Conservation (phyloP, 73 alveolate genomes). For the Paramecium biaurelia region DNA sequence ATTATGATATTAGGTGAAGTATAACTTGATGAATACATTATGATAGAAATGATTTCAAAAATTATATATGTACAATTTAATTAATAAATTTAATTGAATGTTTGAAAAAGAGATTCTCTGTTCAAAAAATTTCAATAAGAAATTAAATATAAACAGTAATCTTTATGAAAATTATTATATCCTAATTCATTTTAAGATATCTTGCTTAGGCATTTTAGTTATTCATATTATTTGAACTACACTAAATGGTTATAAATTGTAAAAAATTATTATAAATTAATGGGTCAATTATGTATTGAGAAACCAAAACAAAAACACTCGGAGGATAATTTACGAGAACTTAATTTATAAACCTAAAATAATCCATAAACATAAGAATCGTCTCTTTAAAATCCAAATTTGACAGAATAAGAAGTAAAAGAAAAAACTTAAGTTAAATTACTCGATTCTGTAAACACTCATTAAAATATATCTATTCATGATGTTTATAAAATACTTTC, state of each 20-base stretch:
- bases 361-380: not conserved
- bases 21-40: not conserved
- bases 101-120: no score
- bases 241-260: not conserved
- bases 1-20: not conserved
- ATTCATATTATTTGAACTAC: no score
- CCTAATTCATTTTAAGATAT: no score
- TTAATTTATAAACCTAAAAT: not conserved
- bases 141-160: no score
- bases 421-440: not conserved
- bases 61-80: not conserved
- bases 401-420: not conserved
- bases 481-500: conserved; percentile 19
- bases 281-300: conserved; percentile 5
- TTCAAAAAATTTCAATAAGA: no score
- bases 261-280: not conserved
- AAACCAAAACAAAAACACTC: conserved; percentile 14
- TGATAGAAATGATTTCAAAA: not conserved
- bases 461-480: not conserved
- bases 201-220: no score
- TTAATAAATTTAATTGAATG: not conserved
- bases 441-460: conserved; percentile 16
- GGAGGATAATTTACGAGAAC: not conserved
- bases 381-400: not conserved
- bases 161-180: no score